These are phyloP conservation scores for Pythium coloratum DNA, from an alignment of 352 stramenopile genomes.

Conservation along the genomic window DNA sequence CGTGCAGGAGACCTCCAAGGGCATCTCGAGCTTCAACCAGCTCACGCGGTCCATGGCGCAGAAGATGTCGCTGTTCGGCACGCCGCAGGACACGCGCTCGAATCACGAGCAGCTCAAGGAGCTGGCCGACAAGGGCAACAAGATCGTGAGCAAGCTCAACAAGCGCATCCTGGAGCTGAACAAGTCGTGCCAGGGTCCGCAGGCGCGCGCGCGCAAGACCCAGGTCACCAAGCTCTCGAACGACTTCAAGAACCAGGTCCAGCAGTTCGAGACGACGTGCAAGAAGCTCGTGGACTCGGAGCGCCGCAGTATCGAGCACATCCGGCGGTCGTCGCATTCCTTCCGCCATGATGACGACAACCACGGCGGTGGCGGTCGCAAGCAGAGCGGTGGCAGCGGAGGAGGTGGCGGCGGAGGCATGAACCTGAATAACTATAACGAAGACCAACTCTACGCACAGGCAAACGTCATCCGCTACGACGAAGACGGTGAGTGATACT, in stretches of 20 bases:
- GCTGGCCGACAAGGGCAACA: constrained; percentile 82
- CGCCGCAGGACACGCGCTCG: constrained; percentile 76
- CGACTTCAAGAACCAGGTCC: constrained; percentile 84
- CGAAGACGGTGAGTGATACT: constrained; percentile 62
- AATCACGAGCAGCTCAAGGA: constrained; percentile 84
- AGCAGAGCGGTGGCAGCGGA: constrained; percentile 2
- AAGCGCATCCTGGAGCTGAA: constrained; percentile 76
- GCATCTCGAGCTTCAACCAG: constrained; percentile 87
- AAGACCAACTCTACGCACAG: constrained; percentile 88
- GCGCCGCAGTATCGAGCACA: constrained; percentile 73
- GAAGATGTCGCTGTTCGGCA: constrained; percentile 87
- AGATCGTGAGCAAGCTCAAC: constrained; percentile 79
- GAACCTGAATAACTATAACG: constrained; percentile 80
- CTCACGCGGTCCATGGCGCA: constrained; percentile 82
- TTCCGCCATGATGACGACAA: constrained; percentile 46
- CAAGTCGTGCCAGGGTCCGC: constrained; percentile 45
- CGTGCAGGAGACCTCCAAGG: constrained; percentile 79
- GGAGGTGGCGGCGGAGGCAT: constrained; percentile 16
- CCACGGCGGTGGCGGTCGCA: constrained; percentile 6
- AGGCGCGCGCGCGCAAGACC: constrained; percentile 57
- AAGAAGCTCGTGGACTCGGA: constrained; percentile 66
- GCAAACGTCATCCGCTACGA: constrained; percentile 84
- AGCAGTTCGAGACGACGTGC: constrained; percentile 77
- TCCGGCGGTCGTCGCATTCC: constrained; percentile 74
- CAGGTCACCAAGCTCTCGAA: constrained; percentile 78